Conservation (phyloP, 345 rosid species). For the Arabis alpina region DNA sequence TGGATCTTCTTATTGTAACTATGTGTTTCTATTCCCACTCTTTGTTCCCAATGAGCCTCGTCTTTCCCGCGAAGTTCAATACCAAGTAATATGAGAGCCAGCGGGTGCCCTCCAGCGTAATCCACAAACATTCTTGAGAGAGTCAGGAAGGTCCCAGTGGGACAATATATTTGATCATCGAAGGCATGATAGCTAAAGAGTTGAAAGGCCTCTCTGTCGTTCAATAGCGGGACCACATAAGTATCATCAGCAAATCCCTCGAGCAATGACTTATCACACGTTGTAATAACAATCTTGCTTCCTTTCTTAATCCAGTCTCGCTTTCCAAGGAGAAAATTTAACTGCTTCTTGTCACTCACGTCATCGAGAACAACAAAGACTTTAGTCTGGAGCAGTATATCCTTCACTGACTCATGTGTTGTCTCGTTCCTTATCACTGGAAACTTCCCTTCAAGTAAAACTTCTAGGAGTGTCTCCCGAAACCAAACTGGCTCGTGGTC, state of each 20-base stretch:
- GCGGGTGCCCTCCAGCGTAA: too few species aligned
- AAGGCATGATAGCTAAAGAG: slow-evolving; percentile 27
- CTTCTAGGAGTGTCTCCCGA: too few species aligned
- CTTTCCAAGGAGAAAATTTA: background rate
- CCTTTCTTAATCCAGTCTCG: slow-evolving; percentile 20
- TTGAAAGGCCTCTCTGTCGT: slow-evolving; percentile 11
- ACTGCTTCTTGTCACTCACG: background rate
- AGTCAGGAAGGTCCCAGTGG: background rate
- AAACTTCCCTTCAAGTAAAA: too few species aligned
- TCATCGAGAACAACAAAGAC: too few species aligned
- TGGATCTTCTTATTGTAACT: background rate
- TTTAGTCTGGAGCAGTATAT: too few species aligned
- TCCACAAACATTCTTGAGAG: background rate
- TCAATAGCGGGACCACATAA: slow-evolving; percentile 11
- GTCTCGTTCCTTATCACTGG: too few species aligned
- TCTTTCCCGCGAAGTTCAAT: too few species aligned
- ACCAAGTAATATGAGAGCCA: too few species aligned
- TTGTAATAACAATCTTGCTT: slow-evolving; percentile 23
- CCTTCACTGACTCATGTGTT: too few species aligned
- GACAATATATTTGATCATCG: background rate
- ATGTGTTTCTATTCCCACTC: too few species aligned
- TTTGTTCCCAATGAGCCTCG: too few species aligned
- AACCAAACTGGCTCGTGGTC: too few species aligned
- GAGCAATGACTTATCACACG: slow-evolving; percentile 27
- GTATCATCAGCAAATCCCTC: background rate